Percentiles rank a stretch among this genome's conserved stretches.
These are phyloP conservation scores for Neofusicoccum parvum DNA, from an alignment of 2,329 filamentous ascomycete genomes.

Conservation along the genomic window DNA sequence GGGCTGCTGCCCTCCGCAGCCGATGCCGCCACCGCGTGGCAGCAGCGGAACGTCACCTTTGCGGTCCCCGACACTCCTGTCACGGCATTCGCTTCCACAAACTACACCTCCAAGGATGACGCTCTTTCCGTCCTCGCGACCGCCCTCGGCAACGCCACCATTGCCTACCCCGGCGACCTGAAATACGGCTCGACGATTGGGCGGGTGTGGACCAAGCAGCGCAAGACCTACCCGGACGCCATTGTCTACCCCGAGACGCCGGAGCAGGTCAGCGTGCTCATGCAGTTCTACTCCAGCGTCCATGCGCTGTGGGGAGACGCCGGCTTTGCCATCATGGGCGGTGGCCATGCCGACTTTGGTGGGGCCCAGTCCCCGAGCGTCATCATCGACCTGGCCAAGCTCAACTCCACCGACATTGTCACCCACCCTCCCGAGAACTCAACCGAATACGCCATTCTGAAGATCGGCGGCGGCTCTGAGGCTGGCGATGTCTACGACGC, in stretches of 20 bases:
- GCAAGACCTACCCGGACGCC: constrained; percentile 12
- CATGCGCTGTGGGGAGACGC: constrained; percentile 4
- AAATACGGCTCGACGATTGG: constrained; percentile 10
- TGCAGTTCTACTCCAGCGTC: constrained; percentile 18
- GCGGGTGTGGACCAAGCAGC: constrained; percentile 15
- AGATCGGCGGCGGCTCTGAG: constrained; percentile 30
- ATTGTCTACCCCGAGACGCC: constrained; percentile 14
- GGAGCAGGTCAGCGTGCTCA: constrained; percentile 13
- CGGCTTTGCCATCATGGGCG: constrained; percentile 19
- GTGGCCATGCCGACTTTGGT: constrained; percentile 11
- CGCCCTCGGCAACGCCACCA: constrained; percentile 6
- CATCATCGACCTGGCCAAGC: constrained; percentile 8
- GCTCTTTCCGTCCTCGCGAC: not conserved
- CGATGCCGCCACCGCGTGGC: constrained; percentile 10
- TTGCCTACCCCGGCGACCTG: not conserved
- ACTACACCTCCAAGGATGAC: constrained; percentile 7
- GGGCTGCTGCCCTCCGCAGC: constrained; percentile 6
- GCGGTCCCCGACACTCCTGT: not conserved
- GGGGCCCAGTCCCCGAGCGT: constrained; percentile 17
- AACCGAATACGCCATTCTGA: constrained; percentile 2
- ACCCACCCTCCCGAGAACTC: constrained; percentile 4
- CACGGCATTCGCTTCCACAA: not conserved
- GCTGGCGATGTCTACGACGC: constrained; percentile 41
- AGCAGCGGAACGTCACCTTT: constrained; percentile 3
- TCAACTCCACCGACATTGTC: not conserved